phyloP scores from a whole-genome alignment of 2,329 filamentous ascomycete species.

The Stachybotrys echinatus region DNA sequence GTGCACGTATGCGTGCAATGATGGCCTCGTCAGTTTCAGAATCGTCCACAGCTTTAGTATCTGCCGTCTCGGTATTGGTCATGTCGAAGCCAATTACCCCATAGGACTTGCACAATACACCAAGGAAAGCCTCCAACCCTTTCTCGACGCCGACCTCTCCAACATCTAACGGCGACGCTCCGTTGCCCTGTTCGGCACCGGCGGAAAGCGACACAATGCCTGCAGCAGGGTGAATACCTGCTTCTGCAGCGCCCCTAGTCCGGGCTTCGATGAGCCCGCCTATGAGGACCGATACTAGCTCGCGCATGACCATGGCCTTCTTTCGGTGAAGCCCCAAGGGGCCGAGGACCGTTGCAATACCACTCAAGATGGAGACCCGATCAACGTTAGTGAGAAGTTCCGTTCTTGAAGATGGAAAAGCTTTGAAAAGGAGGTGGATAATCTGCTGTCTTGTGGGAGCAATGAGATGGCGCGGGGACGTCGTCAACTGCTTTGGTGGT shows the following conservation, averaged over 20 bases:
- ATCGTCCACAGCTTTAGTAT: conserved; percentile 13
- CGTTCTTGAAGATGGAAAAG: conserved; percentile 61
- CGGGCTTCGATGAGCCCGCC: conserved; percentile 84
- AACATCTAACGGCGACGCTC: conserved; percentile 53
- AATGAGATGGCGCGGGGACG: conserved; percentile 51
- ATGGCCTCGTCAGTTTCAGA: conserved; percentile 47
- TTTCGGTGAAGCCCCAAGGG: conserved; percentile 77
- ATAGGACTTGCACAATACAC: conserved; percentile 56
- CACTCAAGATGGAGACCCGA: conserved; percentile 72
- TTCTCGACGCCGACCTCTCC: conserved; percentile 60
- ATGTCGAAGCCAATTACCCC: conserved; percentile 52
- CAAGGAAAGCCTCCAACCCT: conserved; percentile 60
- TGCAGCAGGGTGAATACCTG: conserved; percentile 90
- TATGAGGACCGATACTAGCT: conserved; percentile 77
- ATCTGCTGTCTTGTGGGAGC: conserved; percentile 58
- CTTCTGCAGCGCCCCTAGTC: conserved; percentile 90
- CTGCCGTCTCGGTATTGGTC: conserved; percentile 14
- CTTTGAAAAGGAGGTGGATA: conserved; percentile 59
- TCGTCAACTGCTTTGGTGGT: conserved; percentile 42
- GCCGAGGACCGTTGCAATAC: conserved; percentile 81
- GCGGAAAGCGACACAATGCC: conserved; percentile 70
- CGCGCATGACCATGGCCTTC: conserved; percentile 83
- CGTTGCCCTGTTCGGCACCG: conserved; percentile 41
- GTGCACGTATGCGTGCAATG: conserved; percentile 52
- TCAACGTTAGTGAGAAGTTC: conserved; percentile 69